Evolutionary conservation across 1,139 yeast species (phyloP).

Genomic region (Nakaseomyces nivariensis): DNA sequence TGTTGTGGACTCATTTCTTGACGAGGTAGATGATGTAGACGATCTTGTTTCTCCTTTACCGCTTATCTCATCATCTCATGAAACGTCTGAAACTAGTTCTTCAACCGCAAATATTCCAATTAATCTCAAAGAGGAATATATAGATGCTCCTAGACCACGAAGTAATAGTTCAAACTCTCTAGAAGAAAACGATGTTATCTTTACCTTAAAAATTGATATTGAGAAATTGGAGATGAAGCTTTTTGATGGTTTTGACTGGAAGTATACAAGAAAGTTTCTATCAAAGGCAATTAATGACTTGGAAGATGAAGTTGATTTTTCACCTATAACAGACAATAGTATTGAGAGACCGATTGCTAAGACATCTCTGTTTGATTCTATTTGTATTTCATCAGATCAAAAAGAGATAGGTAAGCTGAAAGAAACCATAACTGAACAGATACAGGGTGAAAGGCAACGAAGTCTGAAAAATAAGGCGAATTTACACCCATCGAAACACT

Average conservation of each 20-base stretch:
- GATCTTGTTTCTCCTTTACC: background rate
- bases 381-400: slow-evolving; percentile 18
- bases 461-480: slow-evolving; percentile 35
- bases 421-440: slow-evolving; percentile 12
- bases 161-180: background rate
- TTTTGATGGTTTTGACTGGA: slow-evolving; percentile 93
- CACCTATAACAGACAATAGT: slow-evolving; percentile 11
- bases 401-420: slow-evolving; percentile 12
- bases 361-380: slow-evolving; percentile 24
- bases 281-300: slow-evolving; percentile 43
- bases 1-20: slow-evolving; percentile 15
- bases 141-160: slow-evolving; percentile 4
- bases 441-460: background rate
- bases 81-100: slow-evolving; percentile 5
- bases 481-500: slow-evolving; percentile 53
- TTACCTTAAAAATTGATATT: slow-evolving; percentile 16
- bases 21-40: slow-evolving; percentile 4
- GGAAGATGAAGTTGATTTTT: slow-evolving; percentile 18
- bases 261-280: slow-evolving; percentile 59
- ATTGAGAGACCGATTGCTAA: slow-evolving; percentile 10
- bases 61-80: background rate
- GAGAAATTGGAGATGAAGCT: slow-evolving; percentile 43
- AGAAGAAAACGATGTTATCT: slow-evolving; percentile 2
- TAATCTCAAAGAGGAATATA: slow-evolving; percentile 9
- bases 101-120: slow-evolving; percentile 3